Evolutionary conservation across 805 yeast species (phyloP), one percentile per base, ranked within the genome.

Genomic region (Torulaspora microellipsoides): DNA sequence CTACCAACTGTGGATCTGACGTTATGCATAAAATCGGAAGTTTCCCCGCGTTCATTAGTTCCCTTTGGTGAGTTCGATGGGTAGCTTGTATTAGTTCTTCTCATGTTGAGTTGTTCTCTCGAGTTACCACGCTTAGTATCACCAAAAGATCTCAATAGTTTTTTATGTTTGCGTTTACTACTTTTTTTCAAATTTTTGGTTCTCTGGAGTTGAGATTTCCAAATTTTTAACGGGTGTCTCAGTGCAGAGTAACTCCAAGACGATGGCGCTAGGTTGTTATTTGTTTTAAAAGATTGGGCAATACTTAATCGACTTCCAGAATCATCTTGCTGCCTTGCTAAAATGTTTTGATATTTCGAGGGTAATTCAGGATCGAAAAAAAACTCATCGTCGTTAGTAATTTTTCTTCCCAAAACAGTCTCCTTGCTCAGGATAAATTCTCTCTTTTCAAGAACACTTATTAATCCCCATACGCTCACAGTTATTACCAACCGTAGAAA

Each of bases 391-490:
- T 44, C 42, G 36, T 62, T 61, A 40, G 52, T 51, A 31, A 63
- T 60, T 35, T 56, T 57, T 41, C 60, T 52, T 1, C 68, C 68
- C n/a, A 64, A 27, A 11, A 62, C 53, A 1, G 66, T 60, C 29
- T 53, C 56, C 36, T 54, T 58, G 40, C 52, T 56, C 27, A 59
- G 33, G 8, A 45, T 40, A 17, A 52, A 40, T 38, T 61, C 64
- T 43, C 62, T 56, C 35, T 48, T 53, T 36, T 60, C 64, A 15
- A 62, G 45, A 3, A 55, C 56, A 17, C 58, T 58, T 17, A 64
- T 53, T n/a, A 64, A 47, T 8, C 65, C 61, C 68, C 68, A 64
- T 8, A 56, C 48, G 42, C 60, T 64, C 5, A 61, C 61, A 6
- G 65, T 59, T 10, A 64, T 52, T 7, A 62, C 43, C 10, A 64